Base-by-base conservation (phyloP, 1,284 basidiomycete species). In the Malassezia globosa region DNA sequence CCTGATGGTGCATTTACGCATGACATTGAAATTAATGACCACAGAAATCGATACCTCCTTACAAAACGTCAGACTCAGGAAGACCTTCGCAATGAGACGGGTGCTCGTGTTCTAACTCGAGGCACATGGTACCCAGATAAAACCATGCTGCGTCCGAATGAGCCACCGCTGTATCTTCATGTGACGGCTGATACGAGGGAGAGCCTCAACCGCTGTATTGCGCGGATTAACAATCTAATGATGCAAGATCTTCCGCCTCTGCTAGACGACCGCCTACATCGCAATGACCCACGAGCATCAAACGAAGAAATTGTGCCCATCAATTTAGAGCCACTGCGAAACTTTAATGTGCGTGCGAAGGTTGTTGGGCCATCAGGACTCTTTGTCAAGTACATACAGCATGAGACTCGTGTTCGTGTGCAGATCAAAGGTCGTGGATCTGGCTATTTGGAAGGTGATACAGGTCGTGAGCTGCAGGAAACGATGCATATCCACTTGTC, bases 311-410 rank as follows among this genome's bases (percentile, higher is more conserved):
- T 63, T 46, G 51, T 70, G 19, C 81, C 80, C 3, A 85, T 97
- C 48, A 83, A 82, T 8, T 72, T 97, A 43, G 89, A 96, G 24
- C 82, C 82, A 42, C 80, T 96, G 61, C 79, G 90, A 40, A 96
- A 95, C 74, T 97, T 97, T 75, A 96, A 97, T 70, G 83, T 97
- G 46, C 79, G 94, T 48, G 89, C 90, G 11, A 97, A 97, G 75
- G 86, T 95, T 22, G 92, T 97, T 34, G 92, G 92, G 4, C 94
- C 92, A 7, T 81, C 81, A 53, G 77, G 31, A 14, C 83, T 89
- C 69, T 97, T 96, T 70, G 92, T 97, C 59, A 97, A 97, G 75
- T 90, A 89, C 70, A 97, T 97, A 58, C 92, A 97, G 74, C 81
- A 82, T 64, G 92, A 97, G 75, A 97, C 92, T 0, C 83, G 84